Base-by-base conservation (phyloP, 495 filamentous ascomycete species). In the Aspergillus sclerotiicarbonarius region DNA sequence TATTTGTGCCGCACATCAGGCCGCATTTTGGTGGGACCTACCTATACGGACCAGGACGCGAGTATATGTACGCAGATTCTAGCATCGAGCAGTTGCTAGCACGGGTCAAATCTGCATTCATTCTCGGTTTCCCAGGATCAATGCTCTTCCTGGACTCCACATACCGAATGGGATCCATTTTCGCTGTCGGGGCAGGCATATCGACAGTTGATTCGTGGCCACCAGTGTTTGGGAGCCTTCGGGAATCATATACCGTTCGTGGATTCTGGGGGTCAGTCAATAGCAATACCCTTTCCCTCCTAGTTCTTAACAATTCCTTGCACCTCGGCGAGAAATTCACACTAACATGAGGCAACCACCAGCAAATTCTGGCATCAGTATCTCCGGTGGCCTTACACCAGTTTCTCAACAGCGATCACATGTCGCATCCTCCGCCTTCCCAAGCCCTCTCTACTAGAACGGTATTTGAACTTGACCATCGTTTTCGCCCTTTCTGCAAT, bases 311-410 rank as follows among this genome's bases (percentile, higher is more conserved):
- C 7, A n/a, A 15, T 21, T 21, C 1, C 18, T 9, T 47, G 13
- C 7, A 6, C 2, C 7, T 45, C 5, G 41, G 41, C 3, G 44
- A 20, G 9, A 21, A n/a, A 15, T 8, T 8, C 15, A 18, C 18
- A 47, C 18, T 47, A 18, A 21, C 35, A 43, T 1, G 54, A 12
- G n/a, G 8, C 20, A 3, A 29, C 19, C 2, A 3, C 16, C 18
- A 69, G 67, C 30, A 69, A 61, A 44, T 74, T 69, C 62, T 76
- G 73, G 73, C 71, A 76, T 47, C 68, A 70, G 47, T 61, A 65
- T 41, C 53, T 71, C 44, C 68, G 67, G 4, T 62, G 63, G 60
- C 65, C 61, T 12, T 56, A 69, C 49, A 55, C 55, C 10, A 55
- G 41, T 33, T 25, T 55, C 8, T 37, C 63, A 37, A 61, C 53